These are phyloP conservation scores for Moricandia arvensis DNA, from an alignment of 345 rosid genomes.

Conservation along the genomic window DNA sequence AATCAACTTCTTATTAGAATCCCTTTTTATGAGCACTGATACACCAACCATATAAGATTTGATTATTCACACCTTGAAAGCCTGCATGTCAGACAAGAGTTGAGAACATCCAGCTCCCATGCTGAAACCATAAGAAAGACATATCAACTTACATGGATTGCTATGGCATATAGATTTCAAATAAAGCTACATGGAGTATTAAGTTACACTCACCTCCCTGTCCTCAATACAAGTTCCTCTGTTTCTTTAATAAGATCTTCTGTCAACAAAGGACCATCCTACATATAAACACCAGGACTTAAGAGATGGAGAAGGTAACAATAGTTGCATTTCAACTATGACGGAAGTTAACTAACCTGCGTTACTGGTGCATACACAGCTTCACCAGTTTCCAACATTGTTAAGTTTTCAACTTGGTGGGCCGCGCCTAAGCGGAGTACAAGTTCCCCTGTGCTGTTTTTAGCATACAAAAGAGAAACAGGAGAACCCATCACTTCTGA, in stretches of 20 bases:
- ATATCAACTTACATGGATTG: background rate
- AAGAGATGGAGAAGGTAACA: background rate
- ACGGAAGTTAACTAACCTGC: conserved; percentile 57
- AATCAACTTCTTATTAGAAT: background rate
- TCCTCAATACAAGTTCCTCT: conserved; percentile 91
- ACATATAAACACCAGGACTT: conserved; percentile 27
- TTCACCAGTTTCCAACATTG: conserved; percentile 90
- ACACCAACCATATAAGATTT: background rate
- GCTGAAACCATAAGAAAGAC: conserved; percentile 50
- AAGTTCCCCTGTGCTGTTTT: conserved; percentile 60
- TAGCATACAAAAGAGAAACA: conserved; percentile 54
- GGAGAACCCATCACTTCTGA: conserved; percentile 31
- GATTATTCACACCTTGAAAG: conserved; percentile 70
- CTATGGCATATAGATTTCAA: background rate
- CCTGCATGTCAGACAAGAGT: conserved; percentile 99
- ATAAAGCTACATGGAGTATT: background rate
- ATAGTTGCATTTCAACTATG: conserved; percentile 10
- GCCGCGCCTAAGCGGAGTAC: conserved; percentile 72
- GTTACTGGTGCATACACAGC: conserved; percentile 77
- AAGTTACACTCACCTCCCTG: conserved; percentile 67
- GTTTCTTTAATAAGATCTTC: conserved; percentile 96
- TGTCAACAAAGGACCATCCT: conserved; percentile 94
- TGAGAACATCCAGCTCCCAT: conserved; percentile 99
- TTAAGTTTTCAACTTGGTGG: conserved; percentile 52
- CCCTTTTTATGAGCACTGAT: background rate